Base-by-base conservation (phyloP, 768 basidiomycete species). In the Pulveroboletus sp. region DNA sequence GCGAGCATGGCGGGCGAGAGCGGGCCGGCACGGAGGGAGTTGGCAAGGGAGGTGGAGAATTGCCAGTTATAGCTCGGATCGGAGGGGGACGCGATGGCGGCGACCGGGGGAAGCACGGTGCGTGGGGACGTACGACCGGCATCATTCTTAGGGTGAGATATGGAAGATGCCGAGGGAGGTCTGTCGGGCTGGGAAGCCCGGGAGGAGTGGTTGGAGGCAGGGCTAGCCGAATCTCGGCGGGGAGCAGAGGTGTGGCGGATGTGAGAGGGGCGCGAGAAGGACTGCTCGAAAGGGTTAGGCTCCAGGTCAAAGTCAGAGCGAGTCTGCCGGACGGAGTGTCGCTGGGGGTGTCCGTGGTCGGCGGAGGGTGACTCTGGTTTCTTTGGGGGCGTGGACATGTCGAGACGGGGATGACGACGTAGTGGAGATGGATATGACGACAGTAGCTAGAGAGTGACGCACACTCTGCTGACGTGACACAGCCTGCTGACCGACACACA, bases 1-100 rank as follows among this genome's bases (percentile, higher is more conserved):
- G 90, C 83, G 51, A 96, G 85, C 91, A 97, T 95, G 47, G 95
- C 93, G 26, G 95, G 95, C 6, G 90, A 93, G 47, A 98, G 84
- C 1, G 95, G 95, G 5, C 94, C 95, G 1, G 93, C 80, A 39
- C 95, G 84, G 29, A 98, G 81, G 3, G 91, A 93, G 68, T 87
- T 87, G 36, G 76, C 69, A 42, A 85, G 71, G 36, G 82, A 76
- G 13, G 78, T 68, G 35, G 79, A 76, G 63, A 83, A 83, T 30
- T 74, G 78, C 89, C 92, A 83, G 49, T 65, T 67, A 50, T 78
- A 79, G 20, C 68, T 65, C 5, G 69, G 65, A 46, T 76, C 79
- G 19, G 73, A 71, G 9, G 77, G 76, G 7, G 81, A 81, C 1
- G 86, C 81, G 50, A 93, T 84, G 47, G 86, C 74, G 13, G 87